Base-by-base conservation (phyloP, 2,329 filamentous ascomycete genomes). In the Monilinia aucupariae region DNA sequence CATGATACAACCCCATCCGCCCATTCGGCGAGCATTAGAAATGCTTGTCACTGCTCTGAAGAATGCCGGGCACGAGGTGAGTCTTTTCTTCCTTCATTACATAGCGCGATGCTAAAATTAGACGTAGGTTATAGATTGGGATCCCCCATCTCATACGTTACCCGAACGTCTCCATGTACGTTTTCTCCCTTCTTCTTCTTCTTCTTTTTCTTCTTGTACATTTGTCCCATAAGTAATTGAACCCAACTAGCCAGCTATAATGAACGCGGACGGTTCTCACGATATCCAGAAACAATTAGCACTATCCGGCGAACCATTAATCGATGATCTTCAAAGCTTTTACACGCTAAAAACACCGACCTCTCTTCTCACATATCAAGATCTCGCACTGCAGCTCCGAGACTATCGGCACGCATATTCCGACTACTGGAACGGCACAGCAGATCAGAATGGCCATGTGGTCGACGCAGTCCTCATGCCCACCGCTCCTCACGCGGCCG, bases 381-480 rank as follows among this genome's bases (percentile, higher is more conserved):
- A 61, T 49, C 47, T 52, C 27, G 49, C 58, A 32, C 20, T 64
- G 3, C 50, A 64, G 34, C 8, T 59, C 8, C 27, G 58, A 22
- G 50, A 54, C 20, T 61, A 55, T 20, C 54, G 34, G 9, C 37
- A 53, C 10, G 62, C 25, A n/a, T 64, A 61, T 41, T 32, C 30
- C 3, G 83, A 86, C 60, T 86, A 69, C 51, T 67, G 62, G 65
- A 68, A 66, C 34, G 50, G 51, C 12, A 68, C 65, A 2, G 64
- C 50, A 22, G 43, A 56, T 41, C 25, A 37, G 13, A 22, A 52
- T 32, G 49, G 50, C 25, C 75, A 77, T 51, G 74, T 79, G 5
- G 81, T 86, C 0, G 85, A 87, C 67, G 80, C 78, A 0, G 69
- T 83, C 1, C 76, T 83, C 22, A 75, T 76, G 69, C 79, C 81